phyloP scores from a whole-genome alignment of 139 green algal genomes.

The Chlorella ohadii region DNA sequence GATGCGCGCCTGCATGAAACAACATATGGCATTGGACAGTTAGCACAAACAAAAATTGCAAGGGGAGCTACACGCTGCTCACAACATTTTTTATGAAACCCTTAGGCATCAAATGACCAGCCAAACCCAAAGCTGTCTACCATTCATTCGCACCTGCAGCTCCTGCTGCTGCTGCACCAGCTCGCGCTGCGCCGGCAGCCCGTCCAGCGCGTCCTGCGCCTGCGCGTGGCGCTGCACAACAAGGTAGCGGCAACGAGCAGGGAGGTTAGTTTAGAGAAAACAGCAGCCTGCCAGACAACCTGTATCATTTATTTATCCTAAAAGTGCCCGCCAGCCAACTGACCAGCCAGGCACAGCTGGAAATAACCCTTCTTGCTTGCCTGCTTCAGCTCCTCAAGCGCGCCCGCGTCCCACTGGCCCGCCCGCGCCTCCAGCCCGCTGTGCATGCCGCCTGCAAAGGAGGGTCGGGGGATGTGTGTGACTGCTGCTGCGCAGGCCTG shows the following conservation, averaged over 20 bases:
- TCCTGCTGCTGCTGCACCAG: constrained; percentile 11
- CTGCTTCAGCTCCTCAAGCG: constrained; percentile 65
- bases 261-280: not conserved
- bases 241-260: not conserved
- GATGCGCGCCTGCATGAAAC: constrained; percentile 16
- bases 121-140: too few species aligned
- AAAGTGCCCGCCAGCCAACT: too few species aligned
- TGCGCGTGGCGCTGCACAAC: not conserved
- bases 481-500: too few species aligned
- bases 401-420: constrained; percentile 74
- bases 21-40: too few species aligned
- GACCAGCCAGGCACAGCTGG: too few species aligned
- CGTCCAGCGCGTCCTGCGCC: constrained; percentile 1
- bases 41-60: too few species aligned
- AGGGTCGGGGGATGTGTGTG: too few species aligned
- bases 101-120: too few species aligned
- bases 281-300: too few species aligned
- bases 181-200: constrained; percentile 5
- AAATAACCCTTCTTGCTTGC: not conserved
- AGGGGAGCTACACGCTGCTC: too few species aligned
- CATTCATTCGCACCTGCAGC: not conserved
- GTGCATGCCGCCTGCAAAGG: constrained; percentile 10
- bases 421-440: constrained; percentile 57
- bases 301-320: too few species aligned
- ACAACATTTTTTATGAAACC: too few species aligned